A percentile compares a stretch with the other conserved stretches of the same genome.
Evolutionary conservation across 2,329 filamentous ascomycete genomes (phyloP).

Genomic region (Aulographum hederae): DNA sequence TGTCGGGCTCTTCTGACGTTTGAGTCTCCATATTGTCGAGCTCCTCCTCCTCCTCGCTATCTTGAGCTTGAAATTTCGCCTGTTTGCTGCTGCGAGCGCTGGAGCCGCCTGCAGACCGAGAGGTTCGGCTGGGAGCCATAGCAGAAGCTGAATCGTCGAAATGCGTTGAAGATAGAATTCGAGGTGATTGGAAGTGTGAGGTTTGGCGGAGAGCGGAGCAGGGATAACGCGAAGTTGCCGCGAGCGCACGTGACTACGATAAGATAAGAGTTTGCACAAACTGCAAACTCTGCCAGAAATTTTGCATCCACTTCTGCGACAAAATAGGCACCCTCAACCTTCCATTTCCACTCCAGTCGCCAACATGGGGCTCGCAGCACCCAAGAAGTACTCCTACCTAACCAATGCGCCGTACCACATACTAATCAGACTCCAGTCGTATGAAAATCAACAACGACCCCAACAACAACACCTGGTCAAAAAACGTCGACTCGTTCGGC

Average conservation of each 20-base stretch:
- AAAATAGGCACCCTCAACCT: neutral
- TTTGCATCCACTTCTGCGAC: neutral
- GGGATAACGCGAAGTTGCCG: too few relatives aligned
- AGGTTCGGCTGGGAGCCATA: too few relatives aligned
- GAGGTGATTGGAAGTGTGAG: too few relatives aligned
- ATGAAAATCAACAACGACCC: constrained; percentile 76
- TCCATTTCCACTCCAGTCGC: neutral
- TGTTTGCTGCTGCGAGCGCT: too few relatives aligned
- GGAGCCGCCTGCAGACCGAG: too few relatives aligned
- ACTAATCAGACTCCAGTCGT: constrained; percentile 22
- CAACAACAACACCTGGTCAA: constrained; percentile 88
- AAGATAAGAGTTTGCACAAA: too few relatives aligned
- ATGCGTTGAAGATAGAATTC: too few relatives aligned
- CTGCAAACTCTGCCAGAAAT: neutral
- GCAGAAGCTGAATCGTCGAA: too few relatives aligned
- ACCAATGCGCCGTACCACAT: constrained; percentile 8
- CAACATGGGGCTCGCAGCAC: constrained; percentile 49
- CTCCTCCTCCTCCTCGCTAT: too few relatives aligned
- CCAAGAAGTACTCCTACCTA: constrained; percentile 38
- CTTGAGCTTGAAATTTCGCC: too few relatives aligned
- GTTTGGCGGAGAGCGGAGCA: too few relatives aligned
- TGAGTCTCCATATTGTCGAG: constrained; percentile 2
- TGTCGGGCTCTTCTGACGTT: neutral
- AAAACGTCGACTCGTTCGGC: constrained; percentile 66
- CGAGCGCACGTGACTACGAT: too few relatives aligned